Evolutionary conservation across 1,284 basidiomycete genomes (phyloP).

Genomic region (Sanghuangporus baumii): DNA sequence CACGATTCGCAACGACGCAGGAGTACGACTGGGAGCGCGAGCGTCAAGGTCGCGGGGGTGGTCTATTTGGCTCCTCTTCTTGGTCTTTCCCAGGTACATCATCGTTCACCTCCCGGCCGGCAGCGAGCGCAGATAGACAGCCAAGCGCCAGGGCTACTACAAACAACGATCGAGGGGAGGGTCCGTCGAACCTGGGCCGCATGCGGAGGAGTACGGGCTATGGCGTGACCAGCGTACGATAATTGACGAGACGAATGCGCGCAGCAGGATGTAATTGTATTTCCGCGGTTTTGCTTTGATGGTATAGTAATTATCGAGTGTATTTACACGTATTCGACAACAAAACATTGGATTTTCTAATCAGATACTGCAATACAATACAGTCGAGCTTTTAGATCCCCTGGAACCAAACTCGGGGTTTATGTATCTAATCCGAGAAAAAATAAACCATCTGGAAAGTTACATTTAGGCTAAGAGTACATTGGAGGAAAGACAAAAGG

Average conservation of each 20-base stretch:
- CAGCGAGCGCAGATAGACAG: not conserved
- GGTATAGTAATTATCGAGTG: not conserved
- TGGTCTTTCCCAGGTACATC: not conserved
- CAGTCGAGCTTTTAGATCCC: not conserved
- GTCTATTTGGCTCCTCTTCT: not conserved
- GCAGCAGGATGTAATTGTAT: not conserved
- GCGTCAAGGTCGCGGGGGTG: not conserved
- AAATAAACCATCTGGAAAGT: not conserved
- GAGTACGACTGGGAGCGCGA: constrained; percentile 17
- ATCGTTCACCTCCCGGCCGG: not conserved
- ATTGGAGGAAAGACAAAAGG: not conserved
- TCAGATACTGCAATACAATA: not conserved
- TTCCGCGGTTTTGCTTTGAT: not conserved
- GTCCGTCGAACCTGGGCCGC: constrained; percentile 9
- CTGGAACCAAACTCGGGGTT: not conserved
- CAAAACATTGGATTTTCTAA: not conserved
- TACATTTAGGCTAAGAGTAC: not conserved
- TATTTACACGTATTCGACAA: not conserved
- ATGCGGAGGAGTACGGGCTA: constrained; percentile 15
- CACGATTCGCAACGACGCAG: not conserved
- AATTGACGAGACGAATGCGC: not conserved
- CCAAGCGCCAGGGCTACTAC: not conserved
- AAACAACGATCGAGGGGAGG: not conserved
- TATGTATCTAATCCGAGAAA: not conserved
- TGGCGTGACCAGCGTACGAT: constrained; percentile 15